phyloP scores from a whole-genome alignment of 805 yeast genomes.

The Isabelozyma rhagii region DNA sequence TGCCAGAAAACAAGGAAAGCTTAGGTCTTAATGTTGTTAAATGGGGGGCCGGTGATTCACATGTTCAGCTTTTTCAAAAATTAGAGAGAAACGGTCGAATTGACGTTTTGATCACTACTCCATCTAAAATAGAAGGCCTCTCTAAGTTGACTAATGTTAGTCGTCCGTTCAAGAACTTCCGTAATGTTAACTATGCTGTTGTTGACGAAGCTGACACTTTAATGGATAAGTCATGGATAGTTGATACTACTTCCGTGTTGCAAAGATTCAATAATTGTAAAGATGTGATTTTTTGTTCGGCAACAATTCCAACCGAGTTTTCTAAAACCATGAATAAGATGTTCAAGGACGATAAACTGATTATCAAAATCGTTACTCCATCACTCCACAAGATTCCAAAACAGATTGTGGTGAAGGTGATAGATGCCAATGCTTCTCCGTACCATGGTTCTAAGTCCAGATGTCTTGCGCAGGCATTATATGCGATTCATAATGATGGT shows the following conservation, averaged over 20 bases:
- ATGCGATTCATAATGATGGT: conserved; percentile 80
- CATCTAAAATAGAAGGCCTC: conserved; percentile 60
- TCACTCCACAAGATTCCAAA: conserved; percentile 81
- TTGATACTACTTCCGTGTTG: conserved; percentile 58
- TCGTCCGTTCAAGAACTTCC: conserved; percentile 36
- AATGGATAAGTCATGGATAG: conserved; percentile 75
- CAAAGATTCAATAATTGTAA: conserved; percentile 49
- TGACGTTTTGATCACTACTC: conserved; percentile 84
- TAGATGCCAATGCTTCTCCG: conserved; percentile 76
- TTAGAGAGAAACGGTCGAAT: conserved; percentile 46
- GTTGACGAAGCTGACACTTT: conserved; percentile 94
- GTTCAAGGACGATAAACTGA: conserved; percentile 57
- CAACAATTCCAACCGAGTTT: conserved; percentile 83
- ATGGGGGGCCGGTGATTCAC: conserved; percentile 64
- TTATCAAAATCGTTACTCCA: conserved; percentile 68
- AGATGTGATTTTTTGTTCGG: conserved; percentile 77
- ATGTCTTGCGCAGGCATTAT: conserved; percentile 84
- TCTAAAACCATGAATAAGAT: conserved; percentile 54
- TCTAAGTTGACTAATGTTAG: conserved; percentile 25
- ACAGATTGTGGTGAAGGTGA: conserved; percentile 64
- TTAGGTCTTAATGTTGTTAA: conserved; percentile 48
- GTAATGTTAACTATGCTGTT: conserved; percentile 56
- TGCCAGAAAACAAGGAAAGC: conserved; percentile 16
- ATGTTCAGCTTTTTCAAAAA: conserved; percentile 46
- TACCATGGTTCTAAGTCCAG: conserved; percentile 80